phyloP scores from a whole-genome alignment of 129 eudicot genomes.

The Scalesia atractyloides region DNA sequence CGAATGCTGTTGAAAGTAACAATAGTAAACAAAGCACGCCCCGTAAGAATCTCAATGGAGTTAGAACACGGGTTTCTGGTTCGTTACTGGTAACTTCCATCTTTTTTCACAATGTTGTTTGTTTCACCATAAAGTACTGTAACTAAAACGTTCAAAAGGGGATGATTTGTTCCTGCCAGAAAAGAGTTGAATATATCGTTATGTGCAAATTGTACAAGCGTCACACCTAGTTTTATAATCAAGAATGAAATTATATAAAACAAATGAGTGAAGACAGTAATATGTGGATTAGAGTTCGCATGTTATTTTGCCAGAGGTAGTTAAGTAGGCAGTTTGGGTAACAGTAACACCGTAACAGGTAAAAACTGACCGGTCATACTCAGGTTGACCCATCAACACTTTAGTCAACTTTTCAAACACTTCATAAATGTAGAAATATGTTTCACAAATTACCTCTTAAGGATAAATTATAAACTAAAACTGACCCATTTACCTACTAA shows the following conservation, averaged over 20 bases:
- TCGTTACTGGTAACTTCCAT: slow-evolving; percentile 45
- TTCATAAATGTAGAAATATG: neutral
- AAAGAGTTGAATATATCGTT: slow-evolving; percentile 26
- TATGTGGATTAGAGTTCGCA: slow-evolving; percentile 1
- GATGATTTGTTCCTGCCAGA: slow-evolving; percentile 30
- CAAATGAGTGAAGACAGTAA: slow-evolving; percentile 8
- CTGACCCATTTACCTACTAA: slow-evolving; percentile 2
- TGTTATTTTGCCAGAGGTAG: neutral
- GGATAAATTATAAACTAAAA: neutral
- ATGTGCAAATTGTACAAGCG: slow-evolving; percentile 12
- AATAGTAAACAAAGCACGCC: slow-evolving; percentile 63
- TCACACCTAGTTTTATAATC: neutral
- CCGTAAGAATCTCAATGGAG: slow-evolving; percentile 53
- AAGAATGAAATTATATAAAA: neutral
- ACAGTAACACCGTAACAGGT: neutral
- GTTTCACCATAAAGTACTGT: neutral
- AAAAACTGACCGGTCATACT: neutral
- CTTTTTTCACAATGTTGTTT: slow-evolving; percentile 13
- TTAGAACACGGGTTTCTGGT: slow-evolving; percentile 45
- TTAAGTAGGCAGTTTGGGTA: neutral
- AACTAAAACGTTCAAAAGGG: neutral
- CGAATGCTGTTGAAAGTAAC: slow-evolving; percentile 70
- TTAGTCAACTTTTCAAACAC: neutral
- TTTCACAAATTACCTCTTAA: neutral
- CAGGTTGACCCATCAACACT: neutral